Evolutionary conservation across 2,329 filamentous ascomycete genomes (phyloP), one percentile per base, ranked within the genome.

Genomic region (Hypoxylon sp.): DNA sequence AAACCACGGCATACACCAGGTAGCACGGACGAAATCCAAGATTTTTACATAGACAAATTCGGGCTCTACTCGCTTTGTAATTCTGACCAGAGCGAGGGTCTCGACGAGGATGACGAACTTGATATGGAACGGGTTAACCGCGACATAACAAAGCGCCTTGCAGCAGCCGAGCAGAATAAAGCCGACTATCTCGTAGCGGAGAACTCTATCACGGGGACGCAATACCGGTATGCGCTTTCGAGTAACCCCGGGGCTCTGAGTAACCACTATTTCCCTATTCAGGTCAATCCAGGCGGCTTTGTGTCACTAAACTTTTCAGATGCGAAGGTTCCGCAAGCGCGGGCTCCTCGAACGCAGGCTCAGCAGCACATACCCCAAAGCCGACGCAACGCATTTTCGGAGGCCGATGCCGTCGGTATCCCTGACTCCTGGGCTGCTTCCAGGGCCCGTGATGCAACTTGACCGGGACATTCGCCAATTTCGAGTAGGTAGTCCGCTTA

Each of bases 231-330:
- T 42, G n/a, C n/a, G n/a, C 37, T 42, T 42, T 42, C 37, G n/a
- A 42, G n/a, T 14, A 42, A 42, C n/a, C 37, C 37, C n/a, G 37
- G 37, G 3, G n/a, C n/a, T 42, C n/a, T 17, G 37, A 17, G 37
- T 17, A 42, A 42, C 37, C 37, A 42, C 37, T 40, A 40, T 40
- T 40, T 40, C 6, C 35, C 33, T 14, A 14, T 51, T 51, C 11
- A 17, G 27, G 48, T 51, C 27, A 35, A 37, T 22, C 17, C 49
- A 13, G n/a, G 49, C 31, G 49, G 49, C 3, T 53, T 53, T 53
- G 30, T 53, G 13, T 53, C 31, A 5, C 30, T 53, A 14, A n/a
- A 53, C 17, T 53, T 53, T 35, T 37, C 49, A 20, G 30, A 35
- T 20, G 20, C n/a, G 14, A 11, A 17, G 30, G 14, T n/a, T 20